Evolutionary conservation across 139 green algal genomes (phyloP), one percentile per base, ranked within the genome.

Genomic region (Coelastrella sp.): DNA sequence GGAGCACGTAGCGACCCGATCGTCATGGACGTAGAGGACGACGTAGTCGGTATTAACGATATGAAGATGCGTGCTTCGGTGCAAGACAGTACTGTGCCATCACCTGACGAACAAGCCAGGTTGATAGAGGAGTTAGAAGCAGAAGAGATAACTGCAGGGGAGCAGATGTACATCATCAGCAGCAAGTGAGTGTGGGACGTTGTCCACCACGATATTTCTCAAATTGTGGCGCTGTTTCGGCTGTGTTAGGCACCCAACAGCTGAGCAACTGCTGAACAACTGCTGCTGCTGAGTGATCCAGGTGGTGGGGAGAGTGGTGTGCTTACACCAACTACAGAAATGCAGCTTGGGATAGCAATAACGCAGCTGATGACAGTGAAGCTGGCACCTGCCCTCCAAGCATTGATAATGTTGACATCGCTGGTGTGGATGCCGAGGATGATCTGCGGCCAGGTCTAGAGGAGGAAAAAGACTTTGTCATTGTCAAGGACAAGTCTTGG

Each of bases 401-500:
- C 27, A 84, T 90, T 19, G 86, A 90, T 27, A 90, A 90, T 75
- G 14, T 6, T 12, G 61, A 81, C 15, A 82, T 90, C 7, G 73
- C 76, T 24, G 25, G 17, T 56, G 15, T 73, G 22, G 15, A n/a
- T 22, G 7, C 66, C 11, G 25, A 49, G 14, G n/a, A n/a, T 8
- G 27, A 85, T 9, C 56, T 91, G 65, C 5, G 15, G 24, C 25
- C 22, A 15, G 61, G 85, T 27, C 63, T 91, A 8, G 78, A 91
- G 49, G 87, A 87, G 65, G 65, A 35, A 25, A 25, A 11, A 3
- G 22, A 91, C 7, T 91, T 87, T 74, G 87, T 87, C 9, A 80
- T 91, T 17, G 78, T 91, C 5, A 81, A 27, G 7, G 78, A 25
- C 20, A 14, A 70, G 22, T 82, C 87, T 5, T 97, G 95, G 95